A percentile compares a stretch with the other conserved stretches of the same genome.
Evolutionary conservation across 1,139 yeast genomes (phyloP).

Genomic region (Ashbya aceris): DNA sequence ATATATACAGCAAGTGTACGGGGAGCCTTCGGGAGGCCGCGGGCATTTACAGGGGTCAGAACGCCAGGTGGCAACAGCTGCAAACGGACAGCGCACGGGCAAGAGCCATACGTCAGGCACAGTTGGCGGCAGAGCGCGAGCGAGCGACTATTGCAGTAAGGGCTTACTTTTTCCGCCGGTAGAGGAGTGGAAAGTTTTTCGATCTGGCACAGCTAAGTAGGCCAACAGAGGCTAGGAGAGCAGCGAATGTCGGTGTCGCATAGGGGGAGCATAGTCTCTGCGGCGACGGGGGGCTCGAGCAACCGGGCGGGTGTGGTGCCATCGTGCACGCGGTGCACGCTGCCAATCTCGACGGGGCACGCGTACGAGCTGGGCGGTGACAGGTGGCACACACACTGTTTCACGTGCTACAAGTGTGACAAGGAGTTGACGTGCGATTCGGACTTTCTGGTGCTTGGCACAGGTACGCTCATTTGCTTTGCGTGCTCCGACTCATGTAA

Average conservation of each 20-base stretch:
- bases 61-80: too few relatives aligned
- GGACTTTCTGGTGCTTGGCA: conserved; percentile 82
- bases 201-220: too few relatives aligned
- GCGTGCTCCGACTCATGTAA: conserved; percentile 86
- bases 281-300: not conserved
- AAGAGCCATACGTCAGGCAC: too few relatives aligned
- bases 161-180: too few relatives aligned
- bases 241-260: conserved; percentile 1
- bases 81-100: too few relatives aligned
- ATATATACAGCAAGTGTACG: too few relatives aligned
- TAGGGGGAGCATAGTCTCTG: conserved; percentile 1
- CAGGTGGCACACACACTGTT: conserved; percentile 93
- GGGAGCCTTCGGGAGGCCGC: too few relatives aligned
- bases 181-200: too few relatives aligned
- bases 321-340: conserved; percentile 26
- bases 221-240: too few relatives aligned
- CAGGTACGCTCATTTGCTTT: conserved; percentile 84
- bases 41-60: too few relatives aligned
- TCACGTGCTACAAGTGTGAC: conserved; percentile 78
- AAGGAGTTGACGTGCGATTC: conserved; percentile 76
- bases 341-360: conserved; percentile 61
- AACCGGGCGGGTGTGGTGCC: conserved; percentile 11
- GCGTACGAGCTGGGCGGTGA: conserved; percentile 83
- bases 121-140: too few relatives aligned
- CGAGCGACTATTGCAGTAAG: too few relatives aligned